Evolutionary conservation across 2,329 filamentous ascomycete genomes (phyloP), one percentile per base, ranked within the genome.

Genomic region (Amylocarpus encephaloides): DNA sequence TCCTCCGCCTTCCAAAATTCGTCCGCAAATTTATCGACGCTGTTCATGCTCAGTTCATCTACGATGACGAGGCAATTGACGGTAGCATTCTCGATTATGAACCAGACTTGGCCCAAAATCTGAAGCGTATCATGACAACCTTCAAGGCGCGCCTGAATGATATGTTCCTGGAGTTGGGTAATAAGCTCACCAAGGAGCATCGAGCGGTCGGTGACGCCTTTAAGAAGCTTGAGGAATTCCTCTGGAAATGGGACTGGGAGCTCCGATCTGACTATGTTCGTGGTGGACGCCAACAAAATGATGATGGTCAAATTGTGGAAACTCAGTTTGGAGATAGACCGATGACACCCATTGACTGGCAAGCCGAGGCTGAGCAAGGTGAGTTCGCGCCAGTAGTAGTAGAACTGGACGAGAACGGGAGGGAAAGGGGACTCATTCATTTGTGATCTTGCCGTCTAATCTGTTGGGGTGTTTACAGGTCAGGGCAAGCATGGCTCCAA

Each of bases 61-160:
- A 79, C 55, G 73, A 76, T 50, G 70, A 74, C 12, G 65, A 67
- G 5, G 72, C 73, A 58, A 63, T 82, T 6, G 73, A 75, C 5
- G 70, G 66, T 0, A 72, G 70, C n/a, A 66, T 67, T 33, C 56
- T 66, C 11, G 65, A 66, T 39, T 63, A 68, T 9, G 64, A 64
- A 7, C 59, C 66, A 1, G 56, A 53, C 33, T 50, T 64, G 11
- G 43, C 46, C 6, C 47, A 63, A 18, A 64, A 67, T 10, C 62
- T 83, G 40, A 72, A 71, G 34, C 66, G 72, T 10, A 67, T 74
- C 5, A 68, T 84, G 40, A 74, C 71, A 0, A 68, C 73, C 9
- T 84, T 81, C 68, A 79, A 77, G 57, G 70, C 72, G 2, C 72
- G 73, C 7, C 66, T 83, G 9, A 70, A 75, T 34, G 75, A 78